Conservation (phyloP, 805 yeast species). For the Hanseniaspora meyeri region DNA sequence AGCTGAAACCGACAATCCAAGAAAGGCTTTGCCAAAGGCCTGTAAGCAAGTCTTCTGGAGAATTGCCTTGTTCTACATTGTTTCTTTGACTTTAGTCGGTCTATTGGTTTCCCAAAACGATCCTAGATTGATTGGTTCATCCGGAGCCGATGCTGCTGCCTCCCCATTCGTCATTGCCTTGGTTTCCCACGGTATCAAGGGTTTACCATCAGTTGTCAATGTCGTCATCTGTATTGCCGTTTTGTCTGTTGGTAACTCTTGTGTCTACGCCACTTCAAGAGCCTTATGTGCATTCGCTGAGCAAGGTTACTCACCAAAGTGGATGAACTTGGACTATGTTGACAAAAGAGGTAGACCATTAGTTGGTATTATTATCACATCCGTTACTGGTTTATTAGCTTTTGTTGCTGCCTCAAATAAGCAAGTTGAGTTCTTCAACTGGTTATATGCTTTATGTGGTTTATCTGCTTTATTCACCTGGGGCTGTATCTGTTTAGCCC, state of each 20-base stretch:
- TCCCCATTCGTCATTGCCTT: slow-evolving; percentile 73
- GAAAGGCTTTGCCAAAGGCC: slow-evolving; percentile 39
- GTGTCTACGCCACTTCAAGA: slow-evolving; percentile 59
- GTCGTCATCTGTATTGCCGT: slow-evolving; percentile 56
- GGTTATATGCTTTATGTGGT: slow-evolving; percentile 55
- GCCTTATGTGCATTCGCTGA: slow-evolving; percentile 51
- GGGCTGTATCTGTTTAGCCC: slow-evolving; percentile 48
- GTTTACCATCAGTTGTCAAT: slow-evolving; percentile 53
- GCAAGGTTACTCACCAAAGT: slow-evolving; percentile 47
- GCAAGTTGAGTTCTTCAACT: slow-evolving; percentile 45
- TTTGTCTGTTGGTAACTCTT: slow-evolving; percentile 58
- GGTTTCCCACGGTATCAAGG: slow-evolving; percentile 57
- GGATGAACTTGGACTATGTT: slow-evolving; percentile 40
- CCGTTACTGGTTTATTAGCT: slow-evolving; percentile 44
- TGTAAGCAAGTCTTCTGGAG: slow-evolving; percentile 48
- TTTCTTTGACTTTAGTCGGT: slow-evolving; percentile 36
- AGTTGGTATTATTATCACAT: slow-evolving; percentile 40
- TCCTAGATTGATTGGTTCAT: slow-evolving; percentile 34
- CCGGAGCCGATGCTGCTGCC: slow-evolving; percentile 47
- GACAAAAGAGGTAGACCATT: slow-evolving; percentile 60
- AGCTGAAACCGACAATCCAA: slow-evolving; percentile 38
- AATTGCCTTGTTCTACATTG: slow-evolving; percentile 36
- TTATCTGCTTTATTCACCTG: slow-evolving; percentile 51
- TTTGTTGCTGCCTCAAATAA: slow-evolving; percentile 44
- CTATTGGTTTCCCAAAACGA: slow-evolving; percentile 37